phyloP scores from a whole-genome alignment of 805 yeast genomes.

The Hyphopichia homilentoma region DNA sequence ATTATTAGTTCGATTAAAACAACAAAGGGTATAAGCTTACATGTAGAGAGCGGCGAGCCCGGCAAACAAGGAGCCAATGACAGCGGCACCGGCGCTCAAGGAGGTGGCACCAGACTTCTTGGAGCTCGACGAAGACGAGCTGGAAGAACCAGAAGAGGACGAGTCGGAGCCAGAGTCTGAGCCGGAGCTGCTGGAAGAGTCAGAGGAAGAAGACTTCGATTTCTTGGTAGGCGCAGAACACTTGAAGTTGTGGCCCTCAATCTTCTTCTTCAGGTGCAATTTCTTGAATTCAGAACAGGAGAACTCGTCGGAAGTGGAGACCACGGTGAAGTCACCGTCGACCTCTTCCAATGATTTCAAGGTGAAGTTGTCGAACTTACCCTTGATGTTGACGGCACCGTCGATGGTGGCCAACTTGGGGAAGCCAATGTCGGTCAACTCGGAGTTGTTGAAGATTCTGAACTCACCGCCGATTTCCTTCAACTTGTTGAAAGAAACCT shows the following conservation, averaged over 20 bases:
- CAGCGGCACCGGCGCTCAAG: too few species aligned
- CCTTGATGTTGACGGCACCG: constrained; percentile 39
- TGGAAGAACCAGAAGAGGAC: constrained; percentile 16
- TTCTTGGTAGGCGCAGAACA: constrained; percentile 33
- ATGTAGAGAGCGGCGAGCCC: too few species aligned
- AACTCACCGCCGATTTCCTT: constrained; percentile 39
- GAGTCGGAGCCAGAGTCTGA: constrained; percentile 13
- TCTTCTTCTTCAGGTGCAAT: constrained; percentile 26
- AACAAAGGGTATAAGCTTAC: too few species aligned
- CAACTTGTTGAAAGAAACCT: constrained; percentile 25
- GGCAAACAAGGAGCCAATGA: too few species aligned
- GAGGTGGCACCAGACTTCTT: constrained; percentile 12
- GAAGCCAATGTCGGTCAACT: constrained; percentile 31
- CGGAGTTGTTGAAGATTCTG: constrained; percentile 38
- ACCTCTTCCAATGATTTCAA: constrained; percentile 34
- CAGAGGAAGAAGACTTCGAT: constrained; percentile 5
- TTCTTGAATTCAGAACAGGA: constrained; percentile 32
- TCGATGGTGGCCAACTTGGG: constrained; percentile 26
- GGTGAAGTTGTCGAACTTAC: constrained; percentile 37
- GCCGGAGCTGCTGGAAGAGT: constrained; percentile 6
- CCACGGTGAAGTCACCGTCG: constrained; percentile 38
- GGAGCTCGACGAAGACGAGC: constrained; percentile 13
- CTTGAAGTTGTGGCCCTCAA: constrained; percentile 43
- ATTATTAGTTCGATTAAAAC: too few species aligned
- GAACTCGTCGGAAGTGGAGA: constrained; percentile 34